A percentile compares a stretch with the other conserved stretches of the same genome.
These are phyloP conservation scores for Verticillium nonalfalfae DNA, from an alignment of 2,329 filamentous ascomycete genomes.

Conservation along the genomic window DNA sequence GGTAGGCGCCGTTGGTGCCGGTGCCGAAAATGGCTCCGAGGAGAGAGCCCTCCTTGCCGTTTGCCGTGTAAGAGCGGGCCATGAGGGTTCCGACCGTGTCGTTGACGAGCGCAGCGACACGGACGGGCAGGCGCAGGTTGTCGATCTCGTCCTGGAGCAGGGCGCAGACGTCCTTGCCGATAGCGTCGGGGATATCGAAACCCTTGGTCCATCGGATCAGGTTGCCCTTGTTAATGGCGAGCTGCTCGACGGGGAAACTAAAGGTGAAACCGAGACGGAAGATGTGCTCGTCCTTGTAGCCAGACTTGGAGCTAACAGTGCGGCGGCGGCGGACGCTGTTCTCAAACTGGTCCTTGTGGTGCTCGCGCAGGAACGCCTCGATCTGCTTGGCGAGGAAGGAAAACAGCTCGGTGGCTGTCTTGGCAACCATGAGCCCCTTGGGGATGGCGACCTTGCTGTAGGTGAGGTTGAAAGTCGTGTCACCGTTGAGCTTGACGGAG, in stretches of 20 bases:
- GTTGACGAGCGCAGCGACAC: slow-evolving; percentile 93
- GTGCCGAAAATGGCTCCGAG: slow-evolving; percentile 93
- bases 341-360: slow-evolving; percentile 84
- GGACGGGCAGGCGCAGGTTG: slow-evolving; percentile 76
- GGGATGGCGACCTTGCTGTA: slow-evolving; percentile 89
- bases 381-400: slow-evolving; percentile 90
- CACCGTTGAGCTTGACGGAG: slow-evolving; percentile 86
- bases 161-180: slow-evolving; percentile 91
- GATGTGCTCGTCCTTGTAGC: slow-evolving; percentile 64
- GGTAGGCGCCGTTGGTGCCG: slow-evolving; percentile 81
- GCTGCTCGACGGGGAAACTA: slow-evolving; percentile 91
- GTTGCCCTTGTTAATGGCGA: slow-evolving; percentile 90
- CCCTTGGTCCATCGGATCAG: slow-evolving; percentile 98
- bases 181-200: slow-evolving; percentile 90
- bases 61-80: slow-evolving; percentile 92
- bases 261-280: slow-evolving; percentile 99
- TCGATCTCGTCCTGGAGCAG: slow-evolving; percentile 88
- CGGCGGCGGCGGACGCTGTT: slow-evolving; percentile 59
- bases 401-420: slow-evolving; percentile 83
- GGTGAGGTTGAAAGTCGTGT: slow-evolving; percentile 89
- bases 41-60: slow-evolving; percentile 77
- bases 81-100: slow-evolving; percentile 97
- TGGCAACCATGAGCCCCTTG: slow-evolving; percentile 80
- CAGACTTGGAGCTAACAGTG: slow-evolving; percentile 51
- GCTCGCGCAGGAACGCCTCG: slow-evolving; percentile 75